Base-by-base conservation (phyloP, 1,139 yeast genomes). In the Lodderomyces elongisporus region DNA sequence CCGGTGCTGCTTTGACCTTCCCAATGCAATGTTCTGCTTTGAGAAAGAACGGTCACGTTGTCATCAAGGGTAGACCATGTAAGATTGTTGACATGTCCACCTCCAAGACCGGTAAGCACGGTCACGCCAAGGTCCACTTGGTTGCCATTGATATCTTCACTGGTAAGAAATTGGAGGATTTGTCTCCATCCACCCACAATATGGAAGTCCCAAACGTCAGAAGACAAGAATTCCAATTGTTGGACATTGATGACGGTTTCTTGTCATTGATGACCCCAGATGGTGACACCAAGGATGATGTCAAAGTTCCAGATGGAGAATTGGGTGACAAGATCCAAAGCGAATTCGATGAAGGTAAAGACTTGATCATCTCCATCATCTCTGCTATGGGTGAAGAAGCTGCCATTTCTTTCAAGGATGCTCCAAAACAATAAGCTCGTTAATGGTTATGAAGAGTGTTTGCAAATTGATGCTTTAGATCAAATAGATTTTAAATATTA, bases 41-140 rank as follows among this genome's bases (percentile, higher is more conserved):
- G 73, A 89, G 98, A 80, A 93, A 91, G 93, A 85, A 80, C 79
- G 98, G 98, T 61, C 94, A 87, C 81, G 98, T 91, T 66, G 94
- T 82, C 58, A 91, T 91, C 76, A 93, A 93, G 79, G 78, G 87
- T 62, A 93, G 98, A 81, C 98, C 98, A 68, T 91, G 98, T 81
- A 91, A 91, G 84, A 91, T 91, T 70, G 93, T 91, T 59, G 98
- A 91, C 70, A 91, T 91, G 98, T 91, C 98, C 48, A 91, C 98
- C 63, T 91, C 98, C 62, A 91, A 91, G 85, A 91, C 98, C 58
- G 98, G 98, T 77, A 91, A 91, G 96, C 98, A 91, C 84, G 98
- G 98, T 75, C 98, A 91, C 91, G 98, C 98, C 68, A 91, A 91
- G 82, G 98, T 91, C 71, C 97, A 91, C 75, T 81, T 91, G 76